Percentiles rank a stretch among this genome's conserved stretches.
These are phyloP conservation scores for Parsonsia alboflavescens DNA, from an alignment of 257 asterid species.

Conservation along the genomic window DNA sequence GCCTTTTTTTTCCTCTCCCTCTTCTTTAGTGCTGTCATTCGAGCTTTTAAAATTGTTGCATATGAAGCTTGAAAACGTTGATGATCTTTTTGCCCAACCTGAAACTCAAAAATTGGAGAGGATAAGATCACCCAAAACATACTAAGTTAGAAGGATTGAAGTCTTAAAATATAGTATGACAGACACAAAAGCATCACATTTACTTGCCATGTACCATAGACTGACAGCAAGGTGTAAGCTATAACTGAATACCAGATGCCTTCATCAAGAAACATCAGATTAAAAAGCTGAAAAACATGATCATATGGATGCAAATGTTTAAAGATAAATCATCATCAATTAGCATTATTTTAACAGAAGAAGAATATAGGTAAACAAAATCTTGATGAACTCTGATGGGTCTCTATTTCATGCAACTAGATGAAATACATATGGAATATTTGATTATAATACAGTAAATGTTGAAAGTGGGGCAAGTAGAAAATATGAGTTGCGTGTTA, in stretches of 20 bases:
- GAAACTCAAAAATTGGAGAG: constrained; percentile 17
- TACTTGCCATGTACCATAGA: not conserved
- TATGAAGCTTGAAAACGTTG: constrained; percentile 87
- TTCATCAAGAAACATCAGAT: not conserved
- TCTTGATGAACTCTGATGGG: not conserved
- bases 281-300: not conserved
- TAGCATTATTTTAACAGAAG: not conserved
- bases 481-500: not conserved
- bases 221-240: not conserved
- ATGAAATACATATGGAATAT: not conserved
- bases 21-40: constrained; percentile 89
- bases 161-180: too few relatives aligned
- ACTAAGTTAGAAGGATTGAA: too few relatives aligned
- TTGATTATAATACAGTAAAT: not conserved
- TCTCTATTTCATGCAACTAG: not conserved
- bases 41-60: constrained; percentile 78
- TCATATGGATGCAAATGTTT: not conserved
- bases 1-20: constrained; percentile 89
- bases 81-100: constrained; percentile 89
- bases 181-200: not conserved
- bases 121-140: not conserved
- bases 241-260: not conserved
- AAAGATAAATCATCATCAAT: not conserved
- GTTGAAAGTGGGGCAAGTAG: not conserved
- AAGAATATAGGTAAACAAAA: not conserved